A percentile compares a stretch with the other conserved stretches of the same genome.
Conservation (phyloP, 2,329 filamentous ascomycete genomes). For the Xylaria sp. region DNA sequence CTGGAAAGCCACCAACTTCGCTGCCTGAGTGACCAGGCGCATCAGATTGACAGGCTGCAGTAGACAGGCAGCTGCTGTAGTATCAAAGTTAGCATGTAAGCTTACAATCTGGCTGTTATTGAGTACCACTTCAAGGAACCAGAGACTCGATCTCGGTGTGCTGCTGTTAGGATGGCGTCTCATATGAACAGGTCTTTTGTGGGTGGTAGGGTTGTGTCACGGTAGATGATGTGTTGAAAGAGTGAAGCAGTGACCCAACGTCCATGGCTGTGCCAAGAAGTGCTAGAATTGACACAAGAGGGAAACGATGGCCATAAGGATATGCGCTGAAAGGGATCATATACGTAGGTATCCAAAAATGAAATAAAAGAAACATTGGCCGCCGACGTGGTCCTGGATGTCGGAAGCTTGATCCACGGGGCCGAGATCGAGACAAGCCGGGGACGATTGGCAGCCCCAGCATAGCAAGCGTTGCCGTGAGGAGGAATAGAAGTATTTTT, state of each 20-base stretch:
- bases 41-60: background rate
- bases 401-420: slow-evolving; percentile 1
- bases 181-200: background rate
- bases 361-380: slow-evolving; percentile 4
- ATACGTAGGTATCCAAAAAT: slow-evolving; percentile 10
- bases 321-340: slow-evolving; percentile 18
- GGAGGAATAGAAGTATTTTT: no score
- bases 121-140: background rate
- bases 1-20: background rate
- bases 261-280: slow-evolving; percentile 6
- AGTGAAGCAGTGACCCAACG: slow-evolving; percentile 18
- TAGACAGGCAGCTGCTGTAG: background rate
- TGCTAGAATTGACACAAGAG: background rate
- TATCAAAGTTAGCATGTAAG: background rate
- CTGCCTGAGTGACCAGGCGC: background rate
- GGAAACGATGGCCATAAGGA: slow-evolving; percentile 11
- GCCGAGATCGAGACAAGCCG: background rate
- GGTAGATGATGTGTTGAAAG: slow-evolving; percentile 3
- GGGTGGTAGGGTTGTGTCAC: slow-evolving; percentile 16
- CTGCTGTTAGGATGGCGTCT: background rate
- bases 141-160: background rate
- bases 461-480: slow-evolving; percentile 2
- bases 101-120: background rate
- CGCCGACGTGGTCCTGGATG: background rate
- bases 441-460: background rate